Percentiles rank a stretch among this genome's conserved stretches.
Evolutionary conservation across 176 grass and related monocot genomes (phyloP).

Genomic region (Pontederia paniculata): DNA sequence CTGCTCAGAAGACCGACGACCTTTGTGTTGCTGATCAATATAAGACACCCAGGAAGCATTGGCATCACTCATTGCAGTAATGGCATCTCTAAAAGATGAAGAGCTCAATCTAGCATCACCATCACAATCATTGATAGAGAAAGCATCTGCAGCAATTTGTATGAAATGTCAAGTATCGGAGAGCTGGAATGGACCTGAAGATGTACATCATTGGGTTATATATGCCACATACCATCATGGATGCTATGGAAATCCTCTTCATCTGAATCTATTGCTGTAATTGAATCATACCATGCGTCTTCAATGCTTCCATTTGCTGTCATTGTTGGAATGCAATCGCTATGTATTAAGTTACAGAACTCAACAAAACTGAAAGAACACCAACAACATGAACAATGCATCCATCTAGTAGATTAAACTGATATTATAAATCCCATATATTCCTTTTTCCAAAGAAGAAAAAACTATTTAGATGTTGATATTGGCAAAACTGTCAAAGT

Average conservation of each 20-base stretch:
- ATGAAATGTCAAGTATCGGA: neutral
- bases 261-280: constrained; percentile 50
- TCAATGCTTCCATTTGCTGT: constrained; percentile 44
- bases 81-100: constrained; percentile 22
- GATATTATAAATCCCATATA: no score
- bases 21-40: constrained; percentile 30
- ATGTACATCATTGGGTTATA: neutral
- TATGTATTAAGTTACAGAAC: constrained; percentile 8
- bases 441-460: no score
- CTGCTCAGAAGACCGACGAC: constrained; percentile 52
- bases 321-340: constrained; percentile 25
- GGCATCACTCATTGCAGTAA: constrained; percentile 25
- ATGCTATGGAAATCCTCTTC: constrained; percentile 96
- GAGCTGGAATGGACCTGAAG: constrained; percentile 2
- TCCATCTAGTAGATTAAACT: no score
- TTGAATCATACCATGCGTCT: constrained; percentile 78
- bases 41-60: constrained; percentile 2
- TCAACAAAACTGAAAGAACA: neutral
- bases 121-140: constrained; percentile 52
- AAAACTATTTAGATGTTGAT: no score
- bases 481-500: no score
- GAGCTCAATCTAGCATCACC: constrained; percentile 30
- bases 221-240: constrained; percentile 48
- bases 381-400: no score
- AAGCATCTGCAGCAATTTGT: constrained; percentile 30